phyloP scores from a whole-genome alignment of 257 asterid genomes.

The Ajuga chamaepitys region DNA sequence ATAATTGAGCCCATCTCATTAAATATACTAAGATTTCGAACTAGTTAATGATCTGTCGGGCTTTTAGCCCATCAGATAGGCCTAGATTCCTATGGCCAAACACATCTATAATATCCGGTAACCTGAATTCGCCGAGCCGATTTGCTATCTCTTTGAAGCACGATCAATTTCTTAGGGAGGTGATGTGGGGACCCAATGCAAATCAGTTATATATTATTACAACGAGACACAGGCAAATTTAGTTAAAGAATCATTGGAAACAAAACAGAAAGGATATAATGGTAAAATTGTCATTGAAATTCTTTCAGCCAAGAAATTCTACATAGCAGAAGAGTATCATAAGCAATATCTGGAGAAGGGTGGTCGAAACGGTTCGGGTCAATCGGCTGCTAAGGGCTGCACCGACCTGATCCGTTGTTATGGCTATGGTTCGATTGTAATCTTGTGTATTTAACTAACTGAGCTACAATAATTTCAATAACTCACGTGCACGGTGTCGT shows the following conservation, averaged over 20 bases:
- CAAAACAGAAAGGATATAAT: constrained; percentile 41
- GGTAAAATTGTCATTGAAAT: constrained; percentile 57
- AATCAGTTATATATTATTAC: constrained; percentile 72
- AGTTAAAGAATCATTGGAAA: constrained; percentile 57
- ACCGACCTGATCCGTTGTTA: constrained; percentile 76
- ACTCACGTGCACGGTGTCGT: too few species aligned
- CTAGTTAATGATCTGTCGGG: too few species aligned
- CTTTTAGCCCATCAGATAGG: too few species aligned
- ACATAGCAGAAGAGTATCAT: constrained; percentile 80
- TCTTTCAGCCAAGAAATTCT: constrained; percentile 63
- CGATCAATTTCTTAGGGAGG: constrained; percentile 30
- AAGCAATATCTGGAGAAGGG: constrained; percentile 88
- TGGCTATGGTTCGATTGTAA: too few species aligned
- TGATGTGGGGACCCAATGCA: constrained; percentile 70
- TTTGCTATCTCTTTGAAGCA: too few species aligned
- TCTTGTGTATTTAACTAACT: too few species aligned
- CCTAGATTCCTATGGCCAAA: too few species aligned
- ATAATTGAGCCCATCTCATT: too few species aligned
- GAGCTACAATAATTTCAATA: too few species aligned
- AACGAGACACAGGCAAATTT: constrained; percentile 42
- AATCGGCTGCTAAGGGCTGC: constrained; percentile 83
- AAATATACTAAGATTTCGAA: too few species aligned
- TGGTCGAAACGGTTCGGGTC: constrained; percentile 44
- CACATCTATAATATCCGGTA: too few species aligned
- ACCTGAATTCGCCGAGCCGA: too few species aligned